Conservation (phyloP, 495 filamentous ascomycete genomes). For the Cairneyella variabilis region DNA sequence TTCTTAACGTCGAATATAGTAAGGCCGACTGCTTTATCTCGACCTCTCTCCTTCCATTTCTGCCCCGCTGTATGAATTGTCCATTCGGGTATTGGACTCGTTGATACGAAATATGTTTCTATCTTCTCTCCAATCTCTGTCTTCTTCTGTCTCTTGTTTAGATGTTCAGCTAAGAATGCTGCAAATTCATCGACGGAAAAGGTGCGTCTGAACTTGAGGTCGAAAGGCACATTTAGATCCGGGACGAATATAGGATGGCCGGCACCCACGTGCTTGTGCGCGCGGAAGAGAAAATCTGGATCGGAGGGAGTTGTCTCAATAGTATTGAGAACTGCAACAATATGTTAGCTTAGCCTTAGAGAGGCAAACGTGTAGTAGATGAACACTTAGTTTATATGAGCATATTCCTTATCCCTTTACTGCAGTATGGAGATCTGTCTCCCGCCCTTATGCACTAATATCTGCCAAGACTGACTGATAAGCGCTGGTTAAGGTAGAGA, state of each 20-base stretch:
- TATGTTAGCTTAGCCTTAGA: neutral
- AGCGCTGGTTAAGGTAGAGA: neutral
- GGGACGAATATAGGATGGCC: neutral
- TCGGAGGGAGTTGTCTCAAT: neutral
- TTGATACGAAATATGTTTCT: neutral
- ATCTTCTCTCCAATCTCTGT: neutral
- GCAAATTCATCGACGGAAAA: neutral
- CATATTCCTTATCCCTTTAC: neutral
- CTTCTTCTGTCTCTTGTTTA: neutral
- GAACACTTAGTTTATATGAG: constrained; percentile 1
- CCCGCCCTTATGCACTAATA: neutral
- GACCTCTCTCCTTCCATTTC: neutral
- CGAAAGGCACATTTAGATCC: neutral
- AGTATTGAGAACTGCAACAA: neutral
- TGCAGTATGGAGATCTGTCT: neutral
- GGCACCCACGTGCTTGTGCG: neutral
- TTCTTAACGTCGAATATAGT: constrained; percentile 11
- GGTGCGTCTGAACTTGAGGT: neutral
- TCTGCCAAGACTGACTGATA: neutral
- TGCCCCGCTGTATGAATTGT: constrained; percentile 5
- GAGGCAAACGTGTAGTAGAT: neutral
- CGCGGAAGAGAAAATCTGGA: neutral
- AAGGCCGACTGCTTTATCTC: constrained; percentile 4
- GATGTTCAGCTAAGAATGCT: neutral
- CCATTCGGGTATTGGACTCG: constrained; percentile 6